phyloP scores from a whole-genome alignment of 257 asterid genomes.

The Lantana camara region DNA sequence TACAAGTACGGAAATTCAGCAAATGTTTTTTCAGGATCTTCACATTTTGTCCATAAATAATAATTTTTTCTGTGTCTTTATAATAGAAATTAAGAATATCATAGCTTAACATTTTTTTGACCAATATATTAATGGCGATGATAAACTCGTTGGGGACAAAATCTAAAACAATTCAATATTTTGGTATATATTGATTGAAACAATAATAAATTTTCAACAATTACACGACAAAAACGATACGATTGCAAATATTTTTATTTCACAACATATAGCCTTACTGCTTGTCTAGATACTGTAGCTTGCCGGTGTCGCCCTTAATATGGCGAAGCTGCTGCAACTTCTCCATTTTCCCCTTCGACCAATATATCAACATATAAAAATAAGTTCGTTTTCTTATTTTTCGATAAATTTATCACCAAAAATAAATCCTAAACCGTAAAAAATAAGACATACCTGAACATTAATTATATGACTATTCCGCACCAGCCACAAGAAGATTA shows the following conservation, averaged over 20 bases:
- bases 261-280: slow-evolving; percentile 34
- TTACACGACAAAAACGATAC: background rate
- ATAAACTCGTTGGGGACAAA: background rate
- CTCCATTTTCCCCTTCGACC: slow-evolving; percentile 52
- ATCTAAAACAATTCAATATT: slow-evolving; percentile 18
- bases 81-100: background rate
- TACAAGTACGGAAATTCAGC: too few relatives aligned
- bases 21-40: too few relatives aligned
- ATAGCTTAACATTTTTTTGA: background rate
- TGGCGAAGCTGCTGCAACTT: slow-evolving; percentile 45
- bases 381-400: too few relatives aligned
- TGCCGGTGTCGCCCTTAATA: slow-evolving; percentile 49
- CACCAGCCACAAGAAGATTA: slow-evolving; percentile 13
- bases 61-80: too few relatives aligned
- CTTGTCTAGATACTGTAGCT: slow-evolving; percentile 49
- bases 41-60: background rate
- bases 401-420: background rate
- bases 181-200: background rate
- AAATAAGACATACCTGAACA: slow-evolving; percentile 45
- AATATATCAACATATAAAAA: background rate
- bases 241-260: background rate
- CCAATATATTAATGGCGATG: background rate
- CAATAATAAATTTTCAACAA: background rate
- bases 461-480: slow-evolving; percentile 44
- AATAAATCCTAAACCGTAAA: background rate